Base-by-base conservation (phyloP, 2,329 filamentous ascomycete species). In the Geosmithia flava region DNA sequence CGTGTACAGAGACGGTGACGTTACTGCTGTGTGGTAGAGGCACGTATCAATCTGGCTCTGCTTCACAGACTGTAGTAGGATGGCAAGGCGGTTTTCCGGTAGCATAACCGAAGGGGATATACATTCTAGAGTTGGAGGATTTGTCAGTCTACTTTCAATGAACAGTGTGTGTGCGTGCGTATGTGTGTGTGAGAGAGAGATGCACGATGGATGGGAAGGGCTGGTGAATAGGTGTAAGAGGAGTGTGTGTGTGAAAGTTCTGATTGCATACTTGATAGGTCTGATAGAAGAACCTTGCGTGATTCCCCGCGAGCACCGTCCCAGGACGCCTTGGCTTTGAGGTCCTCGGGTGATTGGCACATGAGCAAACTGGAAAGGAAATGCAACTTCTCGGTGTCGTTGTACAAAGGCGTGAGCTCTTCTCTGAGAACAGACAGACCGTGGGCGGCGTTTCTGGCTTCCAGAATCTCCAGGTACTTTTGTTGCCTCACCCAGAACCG, bases 61-160 rank as follows among this genome's bases (percentile, higher is more conserved):
- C 61, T 96, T 95, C 39, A 95, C 81, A 54, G 94, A 82, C 49
- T 90, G 76, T 47, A 98, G 70, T 16, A 98, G 71, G 33, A 81
- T 76, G 2, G 88, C 87, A 43, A 98, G 72, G 7, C 93, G 83
- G 62, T 93, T 87, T 59, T 95, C 87, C 1, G 93, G 93, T 48
- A 98, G 85, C 90, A 98, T 97, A 43, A 95, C 87, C 3, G 89
- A 93, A 0, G 93, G 91, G 1, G 93, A 95, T 62, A 98, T 95
- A 49, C 81, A 95, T 70, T 76, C 86, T 91, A 27, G 23, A 8
- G 23, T 27, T 27, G 23, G 55, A 33, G 47, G 42, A 5, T 13
- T 37, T 11, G 33, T 37, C 33, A 37, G 33, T 13, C 15, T 37
- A 16, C 11, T 37, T 37, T 16, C 11, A 13, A 16, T 16, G 13